These are phyloP conservation scores for Acaromyces ingoldii DNA, from an alignment of 1,284 basidiomycete genomes.

Conservation along the genomic window DNA sequence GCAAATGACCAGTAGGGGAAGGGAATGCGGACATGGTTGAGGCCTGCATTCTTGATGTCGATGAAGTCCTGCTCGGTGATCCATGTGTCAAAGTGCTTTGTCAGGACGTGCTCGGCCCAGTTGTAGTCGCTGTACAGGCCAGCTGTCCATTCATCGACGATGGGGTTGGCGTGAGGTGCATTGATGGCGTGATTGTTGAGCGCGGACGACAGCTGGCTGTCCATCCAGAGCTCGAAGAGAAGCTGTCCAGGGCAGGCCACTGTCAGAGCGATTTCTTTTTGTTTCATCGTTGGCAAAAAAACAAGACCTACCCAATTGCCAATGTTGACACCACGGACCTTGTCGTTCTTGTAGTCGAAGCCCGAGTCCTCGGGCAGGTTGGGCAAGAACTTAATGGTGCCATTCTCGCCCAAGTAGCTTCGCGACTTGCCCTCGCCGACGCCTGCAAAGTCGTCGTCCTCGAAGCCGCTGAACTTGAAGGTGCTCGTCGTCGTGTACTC, in stretches of 20 bases:
- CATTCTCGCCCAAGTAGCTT: neutral
- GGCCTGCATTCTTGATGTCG: constrained; percentile 13
- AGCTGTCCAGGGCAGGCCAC: no score
- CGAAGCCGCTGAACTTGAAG: constrained; percentile 30
- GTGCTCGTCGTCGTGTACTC: no score
- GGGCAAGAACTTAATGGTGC: neutral
- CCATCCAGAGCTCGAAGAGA: constrained; percentile 17
- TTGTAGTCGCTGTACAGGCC: constrained; percentile 5
- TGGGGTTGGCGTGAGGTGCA: constrained; percentile 27
- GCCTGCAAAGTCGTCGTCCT: constrained; percentile 19
- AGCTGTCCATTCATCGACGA: constrained; percentile 15
- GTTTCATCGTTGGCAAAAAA: no score
- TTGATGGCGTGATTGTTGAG: constrained; percentile 26
- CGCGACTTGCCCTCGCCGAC: constrained; percentile 11
- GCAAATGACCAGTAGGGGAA: constrained; percentile 91
- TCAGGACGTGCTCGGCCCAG: constrained; percentile 20
- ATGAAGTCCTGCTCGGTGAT: constrained; percentile 61
- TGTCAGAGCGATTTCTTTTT: no score
- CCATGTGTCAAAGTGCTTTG: constrained; percentile 72
- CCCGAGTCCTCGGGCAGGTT: constrained; percentile 23
- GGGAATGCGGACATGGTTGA: constrained; percentile 65
- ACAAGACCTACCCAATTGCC: no score
- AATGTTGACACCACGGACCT: constrained; percentile 15
- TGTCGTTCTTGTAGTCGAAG: constrained; percentile 4
- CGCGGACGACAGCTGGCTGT: neutral